phyloP scores from a whole-genome alignment of 768 basidiomycete genomes.

The Calocybe gangraenosa region DNA sequence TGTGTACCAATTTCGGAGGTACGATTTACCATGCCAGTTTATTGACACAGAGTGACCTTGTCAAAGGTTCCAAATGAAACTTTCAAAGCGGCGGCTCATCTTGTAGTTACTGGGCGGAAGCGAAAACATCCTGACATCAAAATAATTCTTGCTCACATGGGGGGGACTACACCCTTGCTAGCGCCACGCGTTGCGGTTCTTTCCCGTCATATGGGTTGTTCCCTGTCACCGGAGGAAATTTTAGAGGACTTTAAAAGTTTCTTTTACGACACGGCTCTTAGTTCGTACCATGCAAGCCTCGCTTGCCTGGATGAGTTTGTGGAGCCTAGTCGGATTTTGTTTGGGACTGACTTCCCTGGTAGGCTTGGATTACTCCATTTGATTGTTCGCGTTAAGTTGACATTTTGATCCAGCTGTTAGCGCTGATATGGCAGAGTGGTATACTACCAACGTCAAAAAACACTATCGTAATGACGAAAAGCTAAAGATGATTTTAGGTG shows the following conservation, averaged over 20 bases:
- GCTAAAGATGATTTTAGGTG: constrained; percentile 39
- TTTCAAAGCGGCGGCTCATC: constrained; percentile 75
- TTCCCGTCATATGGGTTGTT: constrained; percentile 66
- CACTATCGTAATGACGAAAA: constrained; percentile 40
- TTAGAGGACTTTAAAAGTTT: constrained; percentile 65
- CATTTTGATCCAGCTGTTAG: constrained; percentile 47
- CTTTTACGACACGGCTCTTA: constrained; percentile 72
- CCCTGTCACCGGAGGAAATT: constrained; percentile 60
- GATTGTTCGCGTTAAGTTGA: background rate
- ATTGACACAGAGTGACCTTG: constrained; percentile 3
- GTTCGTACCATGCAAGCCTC: constrained; percentile 50
- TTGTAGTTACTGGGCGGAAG: constrained; percentile 68
- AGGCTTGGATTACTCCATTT: constrained; percentile 10
- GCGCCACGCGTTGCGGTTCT: constrained; percentile 68
- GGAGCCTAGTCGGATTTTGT: constrained; percentile 48
- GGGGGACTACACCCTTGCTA: constrained; percentile 64
- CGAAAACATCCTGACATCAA: constrained; percentile 55
- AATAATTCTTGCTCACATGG: constrained; percentile 70
- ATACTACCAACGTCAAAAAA: constrained; percentile 46
- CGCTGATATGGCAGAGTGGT: constrained; percentile 55
- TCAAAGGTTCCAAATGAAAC: constrained; percentile 75
- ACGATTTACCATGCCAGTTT: constrained; percentile 3
- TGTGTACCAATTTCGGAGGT: constrained; percentile 72
- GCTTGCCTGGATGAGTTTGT: constrained; percentile 49
- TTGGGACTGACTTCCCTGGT: constrained; percentile 81